Conservation (phyloP, 2,329 filamentous ascomycete genomes). For the Neofusicoccum sp. region DNA sequence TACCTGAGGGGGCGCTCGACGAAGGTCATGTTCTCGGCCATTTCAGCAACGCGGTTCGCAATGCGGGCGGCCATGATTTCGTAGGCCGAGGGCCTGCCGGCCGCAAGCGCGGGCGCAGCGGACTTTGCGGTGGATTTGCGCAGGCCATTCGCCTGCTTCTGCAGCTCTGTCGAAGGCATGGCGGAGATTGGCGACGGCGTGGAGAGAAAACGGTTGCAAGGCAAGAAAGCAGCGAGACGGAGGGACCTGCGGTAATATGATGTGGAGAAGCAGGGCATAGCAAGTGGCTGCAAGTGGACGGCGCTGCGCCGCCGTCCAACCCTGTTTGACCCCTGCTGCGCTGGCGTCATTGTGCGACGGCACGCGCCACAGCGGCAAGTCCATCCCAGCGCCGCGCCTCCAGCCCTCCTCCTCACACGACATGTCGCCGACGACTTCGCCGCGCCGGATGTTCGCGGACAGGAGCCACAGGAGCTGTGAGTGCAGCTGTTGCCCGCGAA, state of each 20-base stretch:
- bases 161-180: slow-evolving; percentile 32
- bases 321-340: slow-evolving; percentile 10
- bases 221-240: not conserved
- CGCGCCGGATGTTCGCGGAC: not conserved
- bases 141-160: slow-evolving; percentile 28
- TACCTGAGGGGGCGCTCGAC: slow-evolving; percentile 38
- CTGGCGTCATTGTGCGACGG: slow-evolving; percentile 15
- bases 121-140: slow-evolving; percentile 16
- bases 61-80: slow-evolving; percentile 52
- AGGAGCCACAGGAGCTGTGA: not conserved
- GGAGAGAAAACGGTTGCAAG: not conserved
- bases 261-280: slow-evolving; percentile 7
- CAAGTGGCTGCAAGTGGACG: slow-evolving; percentile 8
- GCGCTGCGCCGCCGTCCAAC: not conserved
- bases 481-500: not conserved
- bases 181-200: slow-evolving; percentile 15
- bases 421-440: slow-evolving; percentile 4
- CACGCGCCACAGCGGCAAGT: slow-evolving; percentile 11
- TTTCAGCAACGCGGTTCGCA: slow-evolving; percentile 51
- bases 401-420: not conserved
- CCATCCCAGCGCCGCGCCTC: not conserved
- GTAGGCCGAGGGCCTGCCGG: slow-evolving; percentile 41
- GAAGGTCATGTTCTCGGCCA: slow-evolving; percentile 54
- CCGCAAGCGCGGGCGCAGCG: slow-evolving; percentile 4
- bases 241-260: not conserved